Conservation (phyloP, 2,329 filamentous ascomycete genomes). For the Davidsoniella virescens region DNA sequence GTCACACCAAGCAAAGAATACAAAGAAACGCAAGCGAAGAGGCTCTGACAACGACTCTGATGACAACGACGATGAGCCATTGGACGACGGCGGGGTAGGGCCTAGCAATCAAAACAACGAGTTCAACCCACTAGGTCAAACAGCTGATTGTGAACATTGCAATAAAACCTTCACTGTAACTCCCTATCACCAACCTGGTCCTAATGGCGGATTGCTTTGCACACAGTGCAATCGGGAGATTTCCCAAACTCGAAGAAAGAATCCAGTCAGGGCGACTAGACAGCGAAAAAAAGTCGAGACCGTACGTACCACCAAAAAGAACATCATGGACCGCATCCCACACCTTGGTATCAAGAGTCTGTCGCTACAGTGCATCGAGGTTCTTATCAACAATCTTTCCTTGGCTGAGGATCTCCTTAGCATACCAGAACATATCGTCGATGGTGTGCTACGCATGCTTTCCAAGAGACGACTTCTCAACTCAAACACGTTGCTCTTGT, state of each 20-base stretch:
- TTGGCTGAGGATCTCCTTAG: constrained; percentile 46
- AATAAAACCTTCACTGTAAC: constrained; percentile 85
- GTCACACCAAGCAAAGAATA: constrained; percentile 7
- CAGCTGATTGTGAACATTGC: constrained; percentile 76
- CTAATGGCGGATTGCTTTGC: constrained; percentile 76
- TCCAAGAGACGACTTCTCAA: constrained; percentile 43
- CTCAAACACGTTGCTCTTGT: constrained; percentile 37
- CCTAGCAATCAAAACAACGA: not conserved
- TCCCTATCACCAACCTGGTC: constrained; percentile 66
- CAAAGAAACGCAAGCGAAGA: not conserved
- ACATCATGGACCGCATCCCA: constrained; percentile 61
- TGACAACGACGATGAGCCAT: constrained; percentile 24
- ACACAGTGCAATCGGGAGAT: constrained; percentile 60
- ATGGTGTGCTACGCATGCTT: constrained; percentile 42
- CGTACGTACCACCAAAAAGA: constrained; percentile 45
- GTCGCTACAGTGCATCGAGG: constrained; percentile 46
- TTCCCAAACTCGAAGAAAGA: constrained; percentile 7
- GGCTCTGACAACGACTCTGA: constrained; percentile 28
- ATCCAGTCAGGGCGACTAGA: constrained; percentile 20
- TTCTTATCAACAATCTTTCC: constrained; percentile 44
- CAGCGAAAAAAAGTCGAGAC: constrained; percentile 24
- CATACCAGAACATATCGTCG: constrained; percentile 36
- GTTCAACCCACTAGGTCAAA: constrained; percentile 50
- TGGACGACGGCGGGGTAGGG: not conserved
- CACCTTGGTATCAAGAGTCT: constrained; percentile 52